Percentiles rank a stretch among this genome's conserved stretches.
These are phyloP conservation scores for Pseudopediastrum boryanum DNA, from an alignment of 139 green algal genomes.

Conservation along the genomic window DNA sequence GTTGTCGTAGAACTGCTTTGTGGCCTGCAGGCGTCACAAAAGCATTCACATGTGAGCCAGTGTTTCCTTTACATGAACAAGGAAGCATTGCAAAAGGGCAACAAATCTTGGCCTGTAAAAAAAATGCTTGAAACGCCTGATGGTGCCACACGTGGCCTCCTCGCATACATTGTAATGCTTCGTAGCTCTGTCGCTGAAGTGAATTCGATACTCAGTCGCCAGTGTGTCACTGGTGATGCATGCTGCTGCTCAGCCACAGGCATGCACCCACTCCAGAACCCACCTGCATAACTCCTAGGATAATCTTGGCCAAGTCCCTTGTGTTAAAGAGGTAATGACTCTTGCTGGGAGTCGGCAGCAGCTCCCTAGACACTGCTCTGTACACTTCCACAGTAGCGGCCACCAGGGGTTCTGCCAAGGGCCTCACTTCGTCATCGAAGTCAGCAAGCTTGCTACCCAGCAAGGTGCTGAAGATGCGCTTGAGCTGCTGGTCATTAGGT, in stretches of 20 bases:
- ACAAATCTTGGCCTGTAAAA: too few relatives aligned
- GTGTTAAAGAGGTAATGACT: conserved; percentile 95
- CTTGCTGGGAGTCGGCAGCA: conserved; percentile 86
- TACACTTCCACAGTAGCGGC: conserved; percentile 90
- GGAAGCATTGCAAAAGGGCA: too few relatives aligned
- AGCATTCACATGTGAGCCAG: too few relatives aligned
- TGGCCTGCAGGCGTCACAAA: conserved; percentile 67
- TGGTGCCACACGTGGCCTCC: too few relatives aligned
- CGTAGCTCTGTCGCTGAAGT: too few relatives aligned
- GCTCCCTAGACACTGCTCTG: conserved; percentile 51
- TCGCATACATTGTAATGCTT: too few relatives aligned
- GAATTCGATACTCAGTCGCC: too few relatives aligned
- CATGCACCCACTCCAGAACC: neutral
- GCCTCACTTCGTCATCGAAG: conserved; percentile 79
- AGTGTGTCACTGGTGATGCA: too few relatives aligned
- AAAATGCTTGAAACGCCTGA: too few relatives aligned
- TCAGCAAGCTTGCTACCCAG: conserved; percentile 75
- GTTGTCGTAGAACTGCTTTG: conserved; percentile 80
- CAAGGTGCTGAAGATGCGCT: conserved; percentile 83
- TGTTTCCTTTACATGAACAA: too few relatives aligned
- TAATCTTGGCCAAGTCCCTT: conserved; percentile 85
- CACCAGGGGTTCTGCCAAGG: conserved; percentile 74
- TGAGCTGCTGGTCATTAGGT: conserved; percentile 71
- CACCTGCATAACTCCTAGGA: conserved; percentile 58
- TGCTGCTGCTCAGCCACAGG: too few relatives aligned